These are phyloP conservation scores for Aegilops umbellulata DNA, from an alignment of 176 grass and related monocot species.

Conservation along the genomic window DNA sequence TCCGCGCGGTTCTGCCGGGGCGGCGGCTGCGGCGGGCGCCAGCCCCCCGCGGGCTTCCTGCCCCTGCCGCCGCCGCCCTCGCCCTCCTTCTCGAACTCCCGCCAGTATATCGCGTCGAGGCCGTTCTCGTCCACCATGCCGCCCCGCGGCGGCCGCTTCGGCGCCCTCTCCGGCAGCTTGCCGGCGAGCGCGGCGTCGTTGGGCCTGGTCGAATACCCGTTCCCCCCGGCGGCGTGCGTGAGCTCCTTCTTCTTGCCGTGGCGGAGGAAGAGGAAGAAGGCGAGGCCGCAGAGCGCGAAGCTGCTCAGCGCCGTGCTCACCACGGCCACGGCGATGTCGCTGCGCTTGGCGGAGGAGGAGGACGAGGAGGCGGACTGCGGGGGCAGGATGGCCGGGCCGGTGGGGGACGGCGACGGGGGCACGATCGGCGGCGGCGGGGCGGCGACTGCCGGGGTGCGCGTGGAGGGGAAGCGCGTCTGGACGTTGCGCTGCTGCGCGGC, in stretches of 20 bases:
- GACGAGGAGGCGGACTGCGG: background rate
- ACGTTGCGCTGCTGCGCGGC: constrained; percentile 50
- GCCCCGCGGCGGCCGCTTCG: constrained; percentile 25
- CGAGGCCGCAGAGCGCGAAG: constrained; percentile 70
- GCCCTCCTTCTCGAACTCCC: constrained; percentile 65
- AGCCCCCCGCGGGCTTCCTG: background rate
- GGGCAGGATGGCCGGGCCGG: background rate
- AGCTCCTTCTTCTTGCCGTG: constrained; percentile 44
- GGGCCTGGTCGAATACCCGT: background rate
- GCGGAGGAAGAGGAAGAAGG: constrained; percentile 69
- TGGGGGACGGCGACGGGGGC: background rate
- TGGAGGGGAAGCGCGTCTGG: constrained; percentile 55
- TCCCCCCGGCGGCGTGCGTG: background rate
- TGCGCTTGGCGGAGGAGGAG: constrained; percentile 23
- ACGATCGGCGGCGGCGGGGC: constrained; percentile 41
- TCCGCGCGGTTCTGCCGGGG: constrained; percentile 20
- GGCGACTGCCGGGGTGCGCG: constrained; percentile 46
- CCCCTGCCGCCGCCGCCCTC: background rate
- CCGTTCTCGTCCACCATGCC: constrained; percentile 84
- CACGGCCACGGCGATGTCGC: constrained; percentile 63
- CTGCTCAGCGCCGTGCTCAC: constrained; percentile 79
- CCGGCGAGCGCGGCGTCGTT: background rate
- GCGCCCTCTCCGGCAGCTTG: constrained; percentile 30
- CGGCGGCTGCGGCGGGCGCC: constrained; percentile 30
- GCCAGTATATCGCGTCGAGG: constrained; percentile 88